Evolutionary conservation across 352 stramenopile species (phyloP), one percentile per base, ranked within the genome.

Genomic region (Pythium dissotocum): DNA sequence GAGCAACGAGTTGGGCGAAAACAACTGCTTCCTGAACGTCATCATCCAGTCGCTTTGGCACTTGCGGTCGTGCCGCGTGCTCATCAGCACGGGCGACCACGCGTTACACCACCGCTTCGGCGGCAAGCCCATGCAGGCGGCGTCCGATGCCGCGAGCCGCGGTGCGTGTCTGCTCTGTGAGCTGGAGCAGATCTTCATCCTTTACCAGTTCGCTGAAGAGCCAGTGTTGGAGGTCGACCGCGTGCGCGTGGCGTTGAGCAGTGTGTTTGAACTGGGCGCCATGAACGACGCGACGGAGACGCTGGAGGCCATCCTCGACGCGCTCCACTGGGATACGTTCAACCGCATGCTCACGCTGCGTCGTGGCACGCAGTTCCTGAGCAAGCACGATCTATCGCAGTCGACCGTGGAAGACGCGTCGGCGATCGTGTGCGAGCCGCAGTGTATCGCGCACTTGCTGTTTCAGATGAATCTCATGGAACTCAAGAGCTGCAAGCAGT

Each of bases 21-120:
- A 97, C 78, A 96, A 97, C 75, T 97, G 89, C 78, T 97, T 96
- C 73, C 77, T 97, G 4, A 97, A 97, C 72, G 89, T 97, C 14
- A 89, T 97, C 61, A 93, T 97, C 65, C 89, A 97, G 83, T 93
- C 80, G 42, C 72, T 97, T n/a, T 97, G 89, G 89, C 88, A 96
- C 75, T 72, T 97, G 36, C 85, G 89, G 48, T 91, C 83, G 49
- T 97, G 89, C 65, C 85, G 89, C 55, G 78, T 85, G 68, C 82
- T 95, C 58, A 90, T 95, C 56, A 79, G 72, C 33, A 87, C 82
- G 64, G 83, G 83, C 57, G 87, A 95, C 75, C 87, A 95, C 71
- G 83, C 87, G 12, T 71, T 87, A 35, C 83, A 92, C 69, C 87
- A 95, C 65, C 79, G 79, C 58, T 86, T 76, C 46, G 74, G 71